These are phyloP conservation scores for Dalbergia cochinchinensis DNA, from an alignment of 306 rosid genomes.

Conservation along the genomic window DNA sequence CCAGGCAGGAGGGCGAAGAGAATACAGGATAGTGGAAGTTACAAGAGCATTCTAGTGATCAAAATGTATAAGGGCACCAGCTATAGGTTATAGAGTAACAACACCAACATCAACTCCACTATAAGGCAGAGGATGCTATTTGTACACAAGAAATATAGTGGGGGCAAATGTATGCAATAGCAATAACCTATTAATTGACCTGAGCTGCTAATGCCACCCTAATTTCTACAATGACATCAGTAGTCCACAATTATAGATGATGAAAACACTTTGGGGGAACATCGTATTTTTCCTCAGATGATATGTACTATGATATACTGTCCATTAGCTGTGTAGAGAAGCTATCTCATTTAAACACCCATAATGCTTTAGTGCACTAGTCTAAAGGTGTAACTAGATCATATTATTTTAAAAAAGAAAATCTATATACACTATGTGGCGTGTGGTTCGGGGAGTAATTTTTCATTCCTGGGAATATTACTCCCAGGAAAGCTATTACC, in stretches of 20 bases:
- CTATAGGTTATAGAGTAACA: slow-evolving; percentile 6
- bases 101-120: not conserved
- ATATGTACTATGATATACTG: not conserved
- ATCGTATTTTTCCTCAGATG: not conserved
- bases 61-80: slow-evolving; percentile 2
- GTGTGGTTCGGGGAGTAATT: no score
- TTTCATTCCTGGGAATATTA: no score
- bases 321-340: slow-evolving; percentile 12
- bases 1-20: slow-evolving; percentile 1
- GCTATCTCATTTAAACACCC: slow-evolving; percentile 24
- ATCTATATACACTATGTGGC: not conserved
- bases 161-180: not conserved
- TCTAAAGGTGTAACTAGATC: slow-evolving; percentile 9
- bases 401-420: not conserved
- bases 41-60: not conserved
- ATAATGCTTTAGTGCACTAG: slow-evolving; percentile 18
- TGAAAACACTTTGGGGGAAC: not conserved
- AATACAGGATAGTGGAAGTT: not conserved
- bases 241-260: not conserved
- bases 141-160: not conserved
- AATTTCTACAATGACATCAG: not conserved
- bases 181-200: slow-evolving; percentile 19
- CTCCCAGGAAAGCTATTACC: no score
- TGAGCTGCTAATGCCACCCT: not conserved
- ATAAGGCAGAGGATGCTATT: slow-evolving; percentile 28